Conservation (phyloP, 768 basidiomycete genomes). For the Mycena chlorophos region DNA sequence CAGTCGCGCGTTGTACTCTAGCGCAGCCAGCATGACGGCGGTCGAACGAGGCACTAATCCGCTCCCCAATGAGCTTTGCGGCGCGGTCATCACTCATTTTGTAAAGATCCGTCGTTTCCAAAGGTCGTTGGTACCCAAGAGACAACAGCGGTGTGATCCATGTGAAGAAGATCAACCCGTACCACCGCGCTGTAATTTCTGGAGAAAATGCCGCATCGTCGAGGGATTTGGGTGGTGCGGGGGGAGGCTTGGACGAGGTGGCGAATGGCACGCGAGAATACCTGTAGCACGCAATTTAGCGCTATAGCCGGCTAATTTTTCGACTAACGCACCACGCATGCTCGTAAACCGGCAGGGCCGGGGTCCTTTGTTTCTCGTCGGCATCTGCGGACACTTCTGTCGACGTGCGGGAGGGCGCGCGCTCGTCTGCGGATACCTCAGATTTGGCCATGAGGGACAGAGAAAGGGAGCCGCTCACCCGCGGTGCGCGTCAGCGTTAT, state of each 20-base stretch:
- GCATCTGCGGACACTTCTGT: conserved; percentile 9
- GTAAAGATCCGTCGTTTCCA: conserved; percentile 81
- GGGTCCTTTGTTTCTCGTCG: conserved; percentile 12
- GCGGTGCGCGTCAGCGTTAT: not conserved
- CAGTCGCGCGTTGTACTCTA: conserved; percentile 70
- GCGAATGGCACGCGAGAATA: conserved; percentile 41
- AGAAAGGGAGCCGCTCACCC: not conserved
- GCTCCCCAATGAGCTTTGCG: conserved; percentile 58
- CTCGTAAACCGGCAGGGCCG: conserved; percentile 1
- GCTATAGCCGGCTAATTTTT: not conserved
- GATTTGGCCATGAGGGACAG: conserved; percentile 15
- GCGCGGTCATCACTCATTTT: conserved; percentile 66
- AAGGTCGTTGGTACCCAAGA: conserved; percentile 77
- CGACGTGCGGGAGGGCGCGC: conserved; percentile 10
- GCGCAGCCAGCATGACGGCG: conserved; percentile 53
- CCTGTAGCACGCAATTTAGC: conserved; percentile 15
- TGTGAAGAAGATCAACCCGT: conserved; percentile 61
- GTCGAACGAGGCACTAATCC: conserved; percentile 66
- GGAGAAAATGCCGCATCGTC: conserved; percentile 65
- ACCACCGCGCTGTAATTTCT: conserved; percentile 62
- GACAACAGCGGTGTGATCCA: conserved; percentile 76
- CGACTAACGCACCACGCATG: conserved; percentile 13
- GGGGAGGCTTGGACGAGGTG: conserved; percentile 38
- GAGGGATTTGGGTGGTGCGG: conserved; percentile 51
- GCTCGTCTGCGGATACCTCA: conserved; percentile 11